Percentiles rank a stretch among this genome's conserved stretches.
phyloP scores from a whole-genome alignment of 2,329 filamentous ascomycete species.

The Fusarium marasasianum region DNA sequence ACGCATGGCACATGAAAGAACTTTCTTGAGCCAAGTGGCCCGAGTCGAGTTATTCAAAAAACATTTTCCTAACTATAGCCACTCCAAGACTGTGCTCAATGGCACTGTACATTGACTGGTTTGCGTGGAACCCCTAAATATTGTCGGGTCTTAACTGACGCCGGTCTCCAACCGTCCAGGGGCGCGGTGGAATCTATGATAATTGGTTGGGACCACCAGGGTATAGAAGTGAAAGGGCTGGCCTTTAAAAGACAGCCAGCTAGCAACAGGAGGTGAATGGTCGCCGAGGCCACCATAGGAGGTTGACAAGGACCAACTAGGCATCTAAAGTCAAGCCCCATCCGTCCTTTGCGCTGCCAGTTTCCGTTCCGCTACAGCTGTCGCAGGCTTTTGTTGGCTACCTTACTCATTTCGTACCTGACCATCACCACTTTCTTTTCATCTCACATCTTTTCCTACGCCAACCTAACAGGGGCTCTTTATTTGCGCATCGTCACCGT shows the following conservation, averaged over 20 bases:
- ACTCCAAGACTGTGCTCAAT: conserved; percentile 19
- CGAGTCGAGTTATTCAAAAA: not conserved
- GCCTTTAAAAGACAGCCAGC: conserved; percentile 6
- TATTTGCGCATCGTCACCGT: conserved; percentile 34
- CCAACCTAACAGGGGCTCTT: conserved; percentile 31
- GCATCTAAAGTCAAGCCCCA: conserved; percentile 11
- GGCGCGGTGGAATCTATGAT: not conserved
- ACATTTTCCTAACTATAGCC: not conserved
- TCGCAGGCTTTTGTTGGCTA: conserved; percentile 25
- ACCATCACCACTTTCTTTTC: conserved; percentile 33
- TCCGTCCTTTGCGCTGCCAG: conserved; percentile 19
- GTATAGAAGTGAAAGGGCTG: conserved; percentile 19
- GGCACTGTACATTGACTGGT: conserved; percentile 14
- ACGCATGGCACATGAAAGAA: not conserved
- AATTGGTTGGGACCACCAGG: conserved; percentile 34
- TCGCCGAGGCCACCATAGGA: conserved; percentile 25
- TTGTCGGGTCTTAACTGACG: conserved; percentile 20
- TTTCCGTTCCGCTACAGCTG: conserved; percentile 27
- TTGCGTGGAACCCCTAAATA: conserved; percentile 40
- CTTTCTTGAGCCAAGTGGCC: not conserved
- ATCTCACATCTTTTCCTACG: conserved; percentile 32
- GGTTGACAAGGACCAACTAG: conserved; percentile 22
- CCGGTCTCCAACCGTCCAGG: conserved; percentile 5
- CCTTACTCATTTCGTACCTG: conserved; percentile 26
- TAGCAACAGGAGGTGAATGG: conserved; percentile 21